phyloP scores from a whole-genome alignment of 371 early-diverging fungal genomes.

The Apophysomyces variabilis region DNA sequence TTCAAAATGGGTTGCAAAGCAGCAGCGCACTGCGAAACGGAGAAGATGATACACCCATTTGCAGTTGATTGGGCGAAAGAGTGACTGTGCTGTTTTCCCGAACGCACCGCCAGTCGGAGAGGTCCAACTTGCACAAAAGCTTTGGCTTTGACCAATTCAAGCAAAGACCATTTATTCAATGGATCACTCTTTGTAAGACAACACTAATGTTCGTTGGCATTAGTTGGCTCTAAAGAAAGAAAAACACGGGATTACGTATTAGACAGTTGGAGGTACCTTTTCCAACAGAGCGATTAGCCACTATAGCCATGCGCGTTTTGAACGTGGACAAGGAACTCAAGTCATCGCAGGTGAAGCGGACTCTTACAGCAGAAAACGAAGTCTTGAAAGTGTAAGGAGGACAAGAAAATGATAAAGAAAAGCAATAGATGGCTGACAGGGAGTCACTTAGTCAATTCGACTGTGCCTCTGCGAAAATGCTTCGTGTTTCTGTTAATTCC shows the following conservation, averaged over 20 bases:
- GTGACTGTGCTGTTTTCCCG: neutral
- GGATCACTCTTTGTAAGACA: constrained; percentile 5
- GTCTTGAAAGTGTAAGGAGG: constrained; percentile 32
- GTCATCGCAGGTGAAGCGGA: constrained; percentile 47
- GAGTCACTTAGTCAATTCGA: constrained; percentile 40
- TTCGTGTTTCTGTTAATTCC: constrained; percentile 55
- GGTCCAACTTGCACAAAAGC: too few species aligned
- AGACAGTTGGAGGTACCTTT: constrained; percentile 54
- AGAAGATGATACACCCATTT: neutral
- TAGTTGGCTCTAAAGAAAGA: neutral
- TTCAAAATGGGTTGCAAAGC: too few species aligned
- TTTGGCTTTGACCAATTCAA: too few species aligned
- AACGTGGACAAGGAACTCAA: constrained; percentile 55
- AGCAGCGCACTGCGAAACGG: neutral
- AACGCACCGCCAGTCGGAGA: neutral
- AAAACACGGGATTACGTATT: neutral
- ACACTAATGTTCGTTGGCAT: neutral
- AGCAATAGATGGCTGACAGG: neutral
- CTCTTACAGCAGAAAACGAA: constrained; percentile 23
- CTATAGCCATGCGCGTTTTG: constrained; percentile 44
- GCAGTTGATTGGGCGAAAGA: constrained; percentile 1
- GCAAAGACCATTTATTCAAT: neutral
- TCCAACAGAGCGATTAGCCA: constrained; percentile 41
- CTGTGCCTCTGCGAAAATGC: constrained; percentile 45
- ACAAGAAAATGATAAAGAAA: too few species aligned